Evolutionary conservation across 2,329 filamentous ascomycete species (phyloP).

Genomic region (Bipolaris sorokiniana): DNA sequence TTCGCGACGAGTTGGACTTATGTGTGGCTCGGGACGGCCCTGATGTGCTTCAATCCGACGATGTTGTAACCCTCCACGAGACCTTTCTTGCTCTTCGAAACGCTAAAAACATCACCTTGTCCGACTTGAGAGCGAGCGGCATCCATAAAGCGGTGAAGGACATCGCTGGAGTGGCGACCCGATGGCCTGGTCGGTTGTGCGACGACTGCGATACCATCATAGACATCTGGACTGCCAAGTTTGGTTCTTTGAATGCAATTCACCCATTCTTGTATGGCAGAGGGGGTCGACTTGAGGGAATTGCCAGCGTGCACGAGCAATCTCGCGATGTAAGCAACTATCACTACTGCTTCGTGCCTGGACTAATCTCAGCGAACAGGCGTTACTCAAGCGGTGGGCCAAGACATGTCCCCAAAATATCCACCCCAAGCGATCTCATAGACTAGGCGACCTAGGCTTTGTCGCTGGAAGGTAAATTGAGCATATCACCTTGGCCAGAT

Average conservation of each 20-base stretch:
- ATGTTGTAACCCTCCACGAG: slow-evolving; percentile 54
- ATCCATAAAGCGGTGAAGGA: slow-evolving; percentile 55
- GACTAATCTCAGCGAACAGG: slow-evolving; percentile 26
- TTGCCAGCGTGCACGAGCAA: slow-evolving; percentile 48
- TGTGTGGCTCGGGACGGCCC: slow-evolving; percentile 55
- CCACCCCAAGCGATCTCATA: slow-evolving; percentile 40
- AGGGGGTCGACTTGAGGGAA: slow-evolving; percentile 52
- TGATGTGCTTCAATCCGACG: slow-evolving; percentile 51
- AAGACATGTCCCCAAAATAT: slow-evolving; percentile 40
- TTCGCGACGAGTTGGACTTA: slow-evolving; percentile 56
- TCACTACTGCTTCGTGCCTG: background rate
- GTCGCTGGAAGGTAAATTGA: slow-evolving; percentile 53
- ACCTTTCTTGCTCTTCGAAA: slow-evolving; percentile 41
- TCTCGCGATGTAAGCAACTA: slow-evolving; percentile 44
- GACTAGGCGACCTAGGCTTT: slow-evolving; percentile 53
- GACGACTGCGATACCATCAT: slow-evolving; percentile 54
- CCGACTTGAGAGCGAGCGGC: slow-evolving; percentile 51
- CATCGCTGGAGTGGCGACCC: slow-evolving; percentile 53
- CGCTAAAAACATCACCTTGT: slow-evolving; percentile 36
- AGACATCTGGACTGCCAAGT: slow-evolving; percentile 47
- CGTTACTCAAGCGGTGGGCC: slow-evolving; percentile 44
- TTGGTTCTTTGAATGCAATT: slow-evolving; percentile 48
- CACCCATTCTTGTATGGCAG: slow-evolving; percentile 52
- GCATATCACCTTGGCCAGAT: background rate
- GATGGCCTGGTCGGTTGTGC: slow-evolving; percentile 55